Evolutionary conservation across 2,329 filamentous ascomycete species (phyloP), one percentile per base, ranked within the genome.

Genomic region (Cercospora sp.): DNA sequence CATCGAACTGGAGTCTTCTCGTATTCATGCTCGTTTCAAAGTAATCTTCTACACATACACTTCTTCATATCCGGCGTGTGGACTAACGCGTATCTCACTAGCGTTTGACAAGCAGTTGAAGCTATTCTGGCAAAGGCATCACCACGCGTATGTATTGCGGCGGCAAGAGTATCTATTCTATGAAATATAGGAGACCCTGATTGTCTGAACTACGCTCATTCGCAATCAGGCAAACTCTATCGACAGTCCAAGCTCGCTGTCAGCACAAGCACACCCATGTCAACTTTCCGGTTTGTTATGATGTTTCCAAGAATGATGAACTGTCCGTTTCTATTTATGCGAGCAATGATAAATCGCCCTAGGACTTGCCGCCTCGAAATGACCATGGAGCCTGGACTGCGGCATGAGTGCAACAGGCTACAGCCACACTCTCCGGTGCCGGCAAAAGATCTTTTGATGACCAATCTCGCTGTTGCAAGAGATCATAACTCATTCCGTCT

Each of bases 261-360:
- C 62, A 9, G 20, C 26, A 36, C 62, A 58, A 45, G 62, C 62
- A 64, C 20, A 64, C 39, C 62, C 62, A 30, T 58, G 62, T 12
- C 33, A 51, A 57, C 20, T 58, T 36, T 48, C 31, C 53, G 28
- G 18, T 20, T 28, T n/a, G 36, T 26, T 23, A 42, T 53, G 51
- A 42, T 64, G 31, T 45, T 64, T 64, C 53, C 61, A 33, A 59
- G 62, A 59, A 36, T 26, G 53, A 36, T 42, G 28, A n/a, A 59
- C 26, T 64, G 62, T 18, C 62, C 31, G 20, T 53, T 58, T 30
- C 62, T 59, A 64, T 58, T 28, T 48, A 33, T 30, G 62, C 16
- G 26, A 58, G 20, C 62, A 20, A 48, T 45, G 31, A 18, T 42
- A 23, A 20, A 39, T 58, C 23, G 13, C n/a, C 13, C 6, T 39